Conservation (phyloP, 192 early-diverging fungal genomes). For the Tieghemiomyces parasiticus region DNA sequence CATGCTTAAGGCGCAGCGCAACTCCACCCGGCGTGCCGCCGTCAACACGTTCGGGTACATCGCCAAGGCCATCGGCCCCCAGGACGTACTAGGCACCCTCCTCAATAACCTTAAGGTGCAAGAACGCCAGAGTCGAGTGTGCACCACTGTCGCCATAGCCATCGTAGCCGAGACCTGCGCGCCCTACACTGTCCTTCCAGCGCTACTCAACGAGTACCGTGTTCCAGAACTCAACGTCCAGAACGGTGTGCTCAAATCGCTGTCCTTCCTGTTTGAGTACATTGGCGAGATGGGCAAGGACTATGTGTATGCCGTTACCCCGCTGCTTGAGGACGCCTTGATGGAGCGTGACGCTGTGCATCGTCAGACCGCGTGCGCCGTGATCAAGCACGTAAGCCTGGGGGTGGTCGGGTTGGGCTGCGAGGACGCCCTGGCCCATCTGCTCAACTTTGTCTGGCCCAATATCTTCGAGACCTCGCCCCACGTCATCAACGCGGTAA, state of each 20-base stretch:
- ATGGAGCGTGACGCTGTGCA: conserved; percentile 97
- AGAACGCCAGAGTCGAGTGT: conserved; percentile 98
- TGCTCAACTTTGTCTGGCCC: conserved; percentile 95
- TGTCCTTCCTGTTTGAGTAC: conserved; percentile 97
- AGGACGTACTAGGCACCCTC: conserved; percentile 95
- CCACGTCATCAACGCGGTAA: conserved; percentile 95
- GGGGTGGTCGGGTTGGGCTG: conserved; percentile 86
- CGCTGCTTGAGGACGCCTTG: conserved; percentile 89
- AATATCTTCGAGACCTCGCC: conserved; percentile 96
- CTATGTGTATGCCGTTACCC: conserved; percentile 93
- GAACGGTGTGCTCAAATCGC: conserved; percentile 91
- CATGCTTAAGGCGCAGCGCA: conserved; percentile 90
- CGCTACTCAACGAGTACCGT: conserved; percentile 98
- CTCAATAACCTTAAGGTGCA: conserved; percentile 98
- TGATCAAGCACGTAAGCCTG: conserved; percentile 88
- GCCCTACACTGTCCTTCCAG: conserved; percentile 95
- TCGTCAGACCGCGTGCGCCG: conserved; percentile 90
- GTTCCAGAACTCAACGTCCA: conserved; percentile 99
- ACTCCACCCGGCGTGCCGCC: conserved; percentile 87
- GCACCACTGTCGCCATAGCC: conserved; percentile 96
- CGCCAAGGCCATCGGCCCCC: conserved; percentile 96
- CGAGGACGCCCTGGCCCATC: conserved; percentile 85
- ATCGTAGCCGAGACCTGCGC: conserved; percentile 96
- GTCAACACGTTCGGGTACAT: conserved; percentile 99
- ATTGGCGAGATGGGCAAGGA: conserved; percentile 98